Evolutionary conservation across 2,329 filamentous ascomycete species (phyloP).

Genomic region (Clarireedia monteithiana): DNA sequence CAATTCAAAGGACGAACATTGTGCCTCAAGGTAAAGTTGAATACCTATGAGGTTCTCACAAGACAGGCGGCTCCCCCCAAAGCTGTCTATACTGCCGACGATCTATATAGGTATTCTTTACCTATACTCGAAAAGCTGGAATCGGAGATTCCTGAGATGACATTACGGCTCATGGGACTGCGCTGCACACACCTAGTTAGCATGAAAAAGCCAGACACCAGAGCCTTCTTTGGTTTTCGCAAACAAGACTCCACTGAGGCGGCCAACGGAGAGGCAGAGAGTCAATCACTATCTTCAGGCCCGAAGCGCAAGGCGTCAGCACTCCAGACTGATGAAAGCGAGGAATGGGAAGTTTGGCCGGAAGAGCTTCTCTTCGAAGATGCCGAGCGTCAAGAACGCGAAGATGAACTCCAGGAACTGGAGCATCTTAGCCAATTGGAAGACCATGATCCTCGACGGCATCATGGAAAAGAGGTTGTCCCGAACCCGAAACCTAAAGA

Average conservation of each 20-base stretch:
- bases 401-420: slow-evolving; percentile 53
- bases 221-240: slow-evolving; percentile 69
- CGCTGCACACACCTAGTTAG: slow-evolving; percentile 81
- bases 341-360: slow-evolving; percentile 60
- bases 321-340: slow-evolving; percentile 34
- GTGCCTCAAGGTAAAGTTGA: slow-evolving; percentile 85
- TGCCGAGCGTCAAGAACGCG: slow-evolving; percentile 49
- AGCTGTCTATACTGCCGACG: slow-evolving; percentile 65
- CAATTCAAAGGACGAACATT: slow-evolving; percentile 86
- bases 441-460: slow-evolving; percentile 27
- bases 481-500: slow-evolving; percentile 33
- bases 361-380: slow-evolving; percentile 55
- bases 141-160: slow-evolving; percentile 74
- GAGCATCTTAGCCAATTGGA: slow-evolving; percentile 49
- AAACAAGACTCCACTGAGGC: slow-evolving; percentile 22
- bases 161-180: slow-evolving; percentile 77
- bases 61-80: slow-evolving; percentile 70
- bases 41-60: slow-evolving; percentile 87
- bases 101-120: slow-evolving; percentile 73
- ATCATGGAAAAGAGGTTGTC: slow-evolving; percentile 45
- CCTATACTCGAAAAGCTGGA: slow-evolving; percentile 81
- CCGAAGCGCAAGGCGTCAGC: slow-evolving; percentile 33
- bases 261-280: slow-evolving; percentile 9
- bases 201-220: slow-evolving; percentile 71
- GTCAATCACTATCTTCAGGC: slow-evolving; percentile 10